Conservation (phyloP, 371 early-diverging fungal genomes). For the Ecytonucleospora hepatopenaei region DNA sequence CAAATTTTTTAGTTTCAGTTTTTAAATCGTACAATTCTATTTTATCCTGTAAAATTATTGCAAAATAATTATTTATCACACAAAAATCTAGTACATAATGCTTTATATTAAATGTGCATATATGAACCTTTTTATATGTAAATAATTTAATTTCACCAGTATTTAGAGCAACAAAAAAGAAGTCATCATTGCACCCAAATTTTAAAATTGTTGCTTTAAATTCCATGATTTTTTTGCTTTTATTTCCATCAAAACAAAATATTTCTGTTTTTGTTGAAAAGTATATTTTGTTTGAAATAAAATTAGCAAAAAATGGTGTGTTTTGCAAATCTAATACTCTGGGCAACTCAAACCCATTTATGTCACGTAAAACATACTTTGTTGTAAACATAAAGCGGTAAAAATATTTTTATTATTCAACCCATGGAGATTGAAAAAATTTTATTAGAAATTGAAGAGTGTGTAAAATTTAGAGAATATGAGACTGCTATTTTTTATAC, state of each 20-base stretch:
- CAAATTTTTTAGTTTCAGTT: not conserved
- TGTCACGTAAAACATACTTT: no score
- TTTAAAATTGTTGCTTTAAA: not conserved
- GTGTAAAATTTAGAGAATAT: slow-evolving; percentile 33
- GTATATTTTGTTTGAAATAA: not conserved
- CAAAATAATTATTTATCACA: not conserved
- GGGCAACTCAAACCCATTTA: no score
- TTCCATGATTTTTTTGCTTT: not conserved
- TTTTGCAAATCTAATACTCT: no score
- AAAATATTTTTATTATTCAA: not conserved
- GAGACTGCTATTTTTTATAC: slow-evolving; percentile 30
- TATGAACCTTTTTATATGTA: not conserved
- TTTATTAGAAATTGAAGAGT: slow-evolving; percentile 16
- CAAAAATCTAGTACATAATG: not conserved
- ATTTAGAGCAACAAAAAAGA: not conserved
- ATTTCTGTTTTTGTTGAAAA: not conserved
- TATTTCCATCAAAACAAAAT: not conserved
- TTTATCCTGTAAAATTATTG: not conserved
- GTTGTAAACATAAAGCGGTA: not conserved
- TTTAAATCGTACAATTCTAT: not conserved
- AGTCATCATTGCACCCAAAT: not conserved
- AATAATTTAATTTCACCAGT: not conserved
- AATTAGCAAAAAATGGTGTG: not conserved
- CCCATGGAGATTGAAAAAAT: slow-evolving; percentile 7
- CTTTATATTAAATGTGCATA: not conserved